These are phyloP conservation scores for Neoboletus brunneissimus DNA, from an alignment of 768 basidiomycete genomes.

Conservation along the genomic window DNA sequence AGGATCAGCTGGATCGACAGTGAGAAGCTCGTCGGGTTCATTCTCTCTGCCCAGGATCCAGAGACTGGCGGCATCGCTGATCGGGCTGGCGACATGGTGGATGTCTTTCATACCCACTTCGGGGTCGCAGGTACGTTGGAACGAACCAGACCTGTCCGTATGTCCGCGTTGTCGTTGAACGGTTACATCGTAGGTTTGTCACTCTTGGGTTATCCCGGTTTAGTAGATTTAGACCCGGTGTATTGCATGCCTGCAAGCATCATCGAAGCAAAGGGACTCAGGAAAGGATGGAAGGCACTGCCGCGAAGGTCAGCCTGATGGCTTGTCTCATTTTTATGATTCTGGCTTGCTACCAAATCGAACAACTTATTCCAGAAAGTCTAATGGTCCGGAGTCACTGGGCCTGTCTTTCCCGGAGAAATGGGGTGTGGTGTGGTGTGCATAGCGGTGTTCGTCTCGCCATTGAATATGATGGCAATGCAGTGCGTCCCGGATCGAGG, in stretches of 20 bases:
- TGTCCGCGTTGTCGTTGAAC: not conserved
- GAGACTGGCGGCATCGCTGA: constrained; percentile 95
- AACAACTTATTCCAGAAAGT: constrained; percentile 1
- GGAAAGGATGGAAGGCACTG: constrained; percentile 43
- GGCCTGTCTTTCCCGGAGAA: not conserved
- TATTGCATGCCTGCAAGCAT: constrained; percentile 90
- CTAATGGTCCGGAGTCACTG: not conserved
- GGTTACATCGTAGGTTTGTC: constrained; percentile 60
- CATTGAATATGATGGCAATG: constrained; percentile 3
- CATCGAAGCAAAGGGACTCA: constrained; percentile 67
- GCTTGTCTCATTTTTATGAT: constrained; percentile 1
- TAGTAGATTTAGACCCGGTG: constrained; percentile 87
- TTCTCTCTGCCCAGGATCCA: constrained; percentile 84
- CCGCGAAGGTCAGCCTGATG: constrained; percentile 25
- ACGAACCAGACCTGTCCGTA: not conserved
- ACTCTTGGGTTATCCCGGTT: constrained; percentile 78
- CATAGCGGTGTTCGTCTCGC: constrained; percentile 2
- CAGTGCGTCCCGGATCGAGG: constrained; percentile 6
- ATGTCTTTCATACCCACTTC: constrained; percentile 97
- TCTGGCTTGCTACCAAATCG: constrained; percentile 3
- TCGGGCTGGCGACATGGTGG: constrained; percentile 87
- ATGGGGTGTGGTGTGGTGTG: not conserved
- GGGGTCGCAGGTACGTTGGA: constrained; percentile 71
- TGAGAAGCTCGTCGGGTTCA: constrained; percentile 73
- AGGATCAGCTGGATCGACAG: constrained; percentile 87